Evolutionary conservation across 2,329 filamentous ascomycete species (phyloP), one percentile per base, ranked within the genome.

Genomic region (Microdochium nivale): DNA sequence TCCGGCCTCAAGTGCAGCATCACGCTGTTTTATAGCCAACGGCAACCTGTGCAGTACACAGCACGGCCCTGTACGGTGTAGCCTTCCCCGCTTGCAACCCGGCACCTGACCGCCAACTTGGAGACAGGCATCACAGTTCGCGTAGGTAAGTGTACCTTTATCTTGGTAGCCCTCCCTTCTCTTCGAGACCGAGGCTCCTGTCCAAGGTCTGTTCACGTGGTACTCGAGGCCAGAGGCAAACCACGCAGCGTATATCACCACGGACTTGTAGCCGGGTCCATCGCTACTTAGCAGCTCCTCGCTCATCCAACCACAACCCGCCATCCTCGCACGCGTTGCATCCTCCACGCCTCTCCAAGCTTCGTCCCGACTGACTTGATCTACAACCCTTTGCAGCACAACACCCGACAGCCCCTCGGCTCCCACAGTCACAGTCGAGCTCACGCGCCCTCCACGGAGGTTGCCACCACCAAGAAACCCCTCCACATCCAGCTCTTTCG

Each of bases 251-350:
- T 13, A 44, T 13, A 13, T 7, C 23, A 23, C 19, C 21, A 8
- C 13, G n/a, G 19, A 23, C 40, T 14, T 37, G 7, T 19, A 7
- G 19, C 19, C 14, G 8, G 13, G 40, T 19, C 40, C 13, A 23
- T 44, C 40, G 40, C 40, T 19, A 44, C 40, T 24, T 21, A 44
- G n/a, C 40, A 44, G 40, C 40, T 44, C n/a, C 40, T 7, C 7
- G 14, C 54, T 58, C 53, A 52, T 62, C 63, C 64, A 67, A 67
- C 62, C 61, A 67, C 57, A 61, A 27, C 25, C 56, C 58, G 46
- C 55, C 55, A 51, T 61, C 54, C 51, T 55, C 43, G 60, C 64
- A 67, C 63, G 64, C 61, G 59, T 62, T 60, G 59, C 51, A 55
- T 51, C 51, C 50, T 54, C 35, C 55, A 54, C 55, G 40, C 21